phyloP scores from a whole-genome alignment of 176 grass and related monocot species.

The Pontederia crassipes region DNA sequence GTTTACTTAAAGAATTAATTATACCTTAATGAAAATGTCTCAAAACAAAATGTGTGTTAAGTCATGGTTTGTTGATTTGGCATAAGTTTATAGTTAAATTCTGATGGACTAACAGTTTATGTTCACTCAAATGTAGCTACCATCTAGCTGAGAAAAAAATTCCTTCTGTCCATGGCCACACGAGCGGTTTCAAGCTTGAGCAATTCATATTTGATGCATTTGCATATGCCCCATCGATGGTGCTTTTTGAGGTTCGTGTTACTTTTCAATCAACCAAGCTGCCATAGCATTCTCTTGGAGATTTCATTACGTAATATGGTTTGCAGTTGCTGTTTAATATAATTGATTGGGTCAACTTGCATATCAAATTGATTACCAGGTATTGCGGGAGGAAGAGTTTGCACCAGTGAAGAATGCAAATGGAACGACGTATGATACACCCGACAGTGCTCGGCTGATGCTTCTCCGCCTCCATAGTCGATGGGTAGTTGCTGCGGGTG shows the following conservation, averaged over 20 bases:
- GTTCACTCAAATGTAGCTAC: conserved; percentile 40
- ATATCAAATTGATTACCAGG: conserved; percentile 25
- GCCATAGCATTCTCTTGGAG: not conserved
- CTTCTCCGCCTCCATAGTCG: conserved; percentile 83
- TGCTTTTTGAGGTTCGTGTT: conserved; percentile 65
- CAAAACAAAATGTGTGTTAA: too few species aligned
- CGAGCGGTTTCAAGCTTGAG: conserved; percentile 75
- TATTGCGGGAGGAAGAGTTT: conserved; percentile 94
- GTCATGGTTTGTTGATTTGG: too few species aligned
- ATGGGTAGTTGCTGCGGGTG: conserved; percentile 89
- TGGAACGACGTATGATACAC: conserved; percentile 67
- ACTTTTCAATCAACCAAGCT: not conserved
- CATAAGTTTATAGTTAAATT: not conserved
- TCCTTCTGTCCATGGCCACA: conserved; percentile 70
- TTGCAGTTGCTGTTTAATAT: not conserved
- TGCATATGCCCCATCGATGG: conserved; percentile 67
- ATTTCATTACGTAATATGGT: not conserved
- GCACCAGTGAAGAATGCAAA: conserved; percentile 94
- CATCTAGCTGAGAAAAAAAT: conserved; percentile 87
- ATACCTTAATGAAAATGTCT: too few species aligned
- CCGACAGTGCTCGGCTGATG: conserved; percentile 67
- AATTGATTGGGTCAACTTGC: not conserved
- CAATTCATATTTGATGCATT: conserved; percentile 89
- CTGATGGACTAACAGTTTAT: not conserved
- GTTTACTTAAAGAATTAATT: too few species aligned